Evolutionary conservation across 768 basidiomycete genomes (phyloP).

Genomic region (Suillus weaverae): DNA sequence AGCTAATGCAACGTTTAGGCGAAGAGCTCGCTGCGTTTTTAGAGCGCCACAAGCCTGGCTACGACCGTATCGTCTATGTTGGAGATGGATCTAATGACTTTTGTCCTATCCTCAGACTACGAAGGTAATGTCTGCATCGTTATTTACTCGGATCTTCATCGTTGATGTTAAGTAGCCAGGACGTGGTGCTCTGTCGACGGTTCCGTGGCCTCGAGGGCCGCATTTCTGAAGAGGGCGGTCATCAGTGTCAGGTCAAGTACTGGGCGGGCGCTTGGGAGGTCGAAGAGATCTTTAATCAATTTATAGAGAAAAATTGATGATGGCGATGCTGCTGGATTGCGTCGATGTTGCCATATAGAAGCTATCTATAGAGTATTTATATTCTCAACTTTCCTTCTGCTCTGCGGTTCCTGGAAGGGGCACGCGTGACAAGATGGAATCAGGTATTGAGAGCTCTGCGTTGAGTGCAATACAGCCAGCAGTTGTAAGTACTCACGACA

Average conservation of each 20-base stretch:
- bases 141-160: conserved; percentile 1
- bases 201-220: conserved; percentile 77
- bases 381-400: background rate
- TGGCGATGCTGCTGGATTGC: conserved; percentile 1
- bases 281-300: conserved; percentile 69
- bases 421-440: too few species aligned
- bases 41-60: conserved; percentile 54
- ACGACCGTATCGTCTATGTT: conserved; percentile 82
- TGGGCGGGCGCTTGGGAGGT: conserved; percentile 98
- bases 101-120: conserved; percentile 83
- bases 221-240: conserved; percentile 76
- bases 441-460: too few species aligned
- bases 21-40: conserved; percentile 89
- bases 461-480: too few species aligned
- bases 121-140: conserved; percentile 48
- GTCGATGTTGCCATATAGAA: background rate
- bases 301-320: background rate
- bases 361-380: background rate
- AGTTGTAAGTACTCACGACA: too few species aligned
- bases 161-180: conserved; percentile 55
- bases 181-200: conserved; percentile 77
- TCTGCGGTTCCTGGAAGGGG: too few species aligned
- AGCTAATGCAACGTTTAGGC: conserved; percentile 46
- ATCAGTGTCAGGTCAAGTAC: conserved; percentile 72
- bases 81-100: conserved; percentile 97